Evolutionary conservation across 202 grass and related monocot genomes (phyloP), one percentile per base, ranked within the genome.

Genomic region (Eragrostis tef): DNA sequence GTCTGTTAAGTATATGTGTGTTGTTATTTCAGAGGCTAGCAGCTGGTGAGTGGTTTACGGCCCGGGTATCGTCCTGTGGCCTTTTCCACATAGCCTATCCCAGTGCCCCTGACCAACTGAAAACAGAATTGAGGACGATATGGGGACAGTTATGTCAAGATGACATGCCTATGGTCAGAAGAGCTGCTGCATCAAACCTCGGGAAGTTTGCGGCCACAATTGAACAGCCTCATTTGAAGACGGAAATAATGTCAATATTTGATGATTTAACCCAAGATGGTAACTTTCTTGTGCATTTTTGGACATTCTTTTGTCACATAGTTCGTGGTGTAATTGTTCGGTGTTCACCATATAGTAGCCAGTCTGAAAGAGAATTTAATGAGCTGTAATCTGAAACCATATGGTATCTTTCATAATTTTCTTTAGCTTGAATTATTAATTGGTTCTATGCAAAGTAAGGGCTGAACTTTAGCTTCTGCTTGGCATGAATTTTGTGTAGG

Each of bases 101-200:
- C 21, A 90, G 85, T 54, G 85, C 89, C 47, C 39, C 87, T 24
- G 83, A 95, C n/a, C 85, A 77, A 25, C 47, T 95, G 67, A 95
- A 92, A 67, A 15, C 67, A 50, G 93, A 95, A 81, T 76, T 95
- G n/a, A 88, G 93, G 81, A 78, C 85, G 11, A 82, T 82, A 9
- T 95, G 92, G 47, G 79, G 87, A 7, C 93, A 95, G 39, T 70
- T 95, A 71, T 95, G 93, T 24, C 93, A 92, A 78, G 93, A 95
- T 68, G 93, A 95, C 85, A 86, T 92, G 93, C 93, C 87, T 77
- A 95, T 95, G 89, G 93, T 95, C 5, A 86, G 93, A 80, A 90
- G 93, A 81, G 89, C 93, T 65, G 93, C 89, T 50, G 89, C 89
- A 81, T 88, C 89, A 47, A 92, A 90, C 75, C 85, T 94, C 57